These are phyloP conservation scores for Nakataea oryzae DNA, from an alignment of 2,329 filamentous ascomycete species.

Conservation along the genomic window DNA sequence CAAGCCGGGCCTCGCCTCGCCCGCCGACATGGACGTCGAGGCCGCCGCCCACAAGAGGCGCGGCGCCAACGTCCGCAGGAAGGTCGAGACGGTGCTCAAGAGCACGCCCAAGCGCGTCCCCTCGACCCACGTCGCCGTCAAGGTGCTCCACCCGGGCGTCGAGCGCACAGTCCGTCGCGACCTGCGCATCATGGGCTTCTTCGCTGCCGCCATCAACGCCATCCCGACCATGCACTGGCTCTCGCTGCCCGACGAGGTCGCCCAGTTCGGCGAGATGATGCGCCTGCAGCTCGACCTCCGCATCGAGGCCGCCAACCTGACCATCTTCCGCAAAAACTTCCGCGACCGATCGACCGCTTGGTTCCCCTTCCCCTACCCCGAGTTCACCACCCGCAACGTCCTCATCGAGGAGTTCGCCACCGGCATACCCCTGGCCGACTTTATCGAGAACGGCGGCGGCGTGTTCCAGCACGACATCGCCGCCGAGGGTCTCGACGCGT, in stretches of 20 bases:
- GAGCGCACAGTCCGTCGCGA: constrained; percentile 87
- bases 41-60: constrained; percentile 7
- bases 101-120: constrained; percentile 76
- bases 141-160: constrained; percentile 86
- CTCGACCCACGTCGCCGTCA: constrained; percentile 87
- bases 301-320: constrained; percentile 86
- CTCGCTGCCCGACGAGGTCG: constrained; percentile 86
- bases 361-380: constrained; percentile 90
- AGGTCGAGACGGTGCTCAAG: constrained; percentile 79
- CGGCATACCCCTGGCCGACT: constrained; percentile 82
- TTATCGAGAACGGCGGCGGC: constrained; percentile 84
- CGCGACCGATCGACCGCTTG: constrained; percentile 82
- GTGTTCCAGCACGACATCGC: constrained; percentile 91
- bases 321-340: constrained; percentile 84
- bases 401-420: constrained; percentile 93
- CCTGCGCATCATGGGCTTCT: constrained; percentile 86
- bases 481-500: constrained; percentile 88
- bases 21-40: constrained; percentile 45
- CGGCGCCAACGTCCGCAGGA: constrained; percentile 58
- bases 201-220: constrained; percentile 71
- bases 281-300: constrained; percentile 88
- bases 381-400: constrained; percentile 86
- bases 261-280: constrained; percentile 98
- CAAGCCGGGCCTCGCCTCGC: constrained; percentile 63
- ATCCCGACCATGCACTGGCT: constrained; percentile 97